These are phyloP conservation scores for Exophiala oligosperma DNA, from an alignment of 2,329 filamentous ascomycete genomes.

Conservation along the genomic window DNA sequence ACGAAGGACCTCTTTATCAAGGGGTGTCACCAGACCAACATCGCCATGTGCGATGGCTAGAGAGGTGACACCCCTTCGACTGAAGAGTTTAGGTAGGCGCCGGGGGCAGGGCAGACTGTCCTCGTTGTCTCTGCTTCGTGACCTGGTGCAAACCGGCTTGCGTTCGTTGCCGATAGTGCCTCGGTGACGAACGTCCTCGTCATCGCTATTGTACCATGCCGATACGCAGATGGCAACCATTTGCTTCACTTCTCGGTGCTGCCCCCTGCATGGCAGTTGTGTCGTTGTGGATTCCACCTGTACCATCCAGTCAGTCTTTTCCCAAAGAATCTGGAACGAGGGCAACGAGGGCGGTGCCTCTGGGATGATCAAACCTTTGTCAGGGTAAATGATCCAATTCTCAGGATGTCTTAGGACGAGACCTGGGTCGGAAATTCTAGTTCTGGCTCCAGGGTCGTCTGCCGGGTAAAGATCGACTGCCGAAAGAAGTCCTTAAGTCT, in stretches of 20 bases:
- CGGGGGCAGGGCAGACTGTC: constrained; percentile 36
- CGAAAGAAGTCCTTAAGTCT: no score
- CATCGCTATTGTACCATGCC: no score
- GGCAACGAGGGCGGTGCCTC: no score
- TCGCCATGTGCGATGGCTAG: constrained; percentile 37
- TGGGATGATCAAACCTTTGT: no score
- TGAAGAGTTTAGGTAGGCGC: constrained; percentile 41
- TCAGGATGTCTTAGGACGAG: neutral
- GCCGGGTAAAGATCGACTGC: no score
- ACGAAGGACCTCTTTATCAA: constrained; percentile 13
- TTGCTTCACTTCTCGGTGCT: no score
- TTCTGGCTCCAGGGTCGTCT: neutral
- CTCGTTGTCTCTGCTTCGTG: constrained; percentile 41
- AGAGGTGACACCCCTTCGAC: constrained; percentile 38
- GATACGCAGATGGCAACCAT: no score
- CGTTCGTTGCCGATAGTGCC: no score
- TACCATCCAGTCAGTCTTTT: neutral
- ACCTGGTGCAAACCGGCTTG: no score
- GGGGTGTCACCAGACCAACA: constrained; percentile 9
- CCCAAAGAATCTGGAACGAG: no score
- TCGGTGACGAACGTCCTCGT: no score
- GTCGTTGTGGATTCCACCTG: neutral
- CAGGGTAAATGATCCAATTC: no score
- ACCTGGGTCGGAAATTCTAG: neutral
- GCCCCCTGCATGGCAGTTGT: neutral